A percentile compares a stretch with the other conserved stretches of the same genome.
Conservation (phyloP, 192 early-diverging fungal genomes). For the Phycomyces blakesleeanus region DNA sequence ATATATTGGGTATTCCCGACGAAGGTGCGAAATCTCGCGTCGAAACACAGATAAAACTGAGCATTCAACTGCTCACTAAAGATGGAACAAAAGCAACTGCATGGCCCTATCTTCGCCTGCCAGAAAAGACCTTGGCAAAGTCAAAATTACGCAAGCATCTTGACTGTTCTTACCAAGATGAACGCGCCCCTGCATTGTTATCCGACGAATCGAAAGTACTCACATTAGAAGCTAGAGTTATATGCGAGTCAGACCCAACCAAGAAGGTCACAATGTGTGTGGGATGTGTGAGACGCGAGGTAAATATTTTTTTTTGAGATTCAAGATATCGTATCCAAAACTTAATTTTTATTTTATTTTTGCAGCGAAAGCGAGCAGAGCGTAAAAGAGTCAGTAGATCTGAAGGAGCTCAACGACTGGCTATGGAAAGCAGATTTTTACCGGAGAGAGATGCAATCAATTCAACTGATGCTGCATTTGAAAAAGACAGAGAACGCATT, state of each 20-base stretch:
- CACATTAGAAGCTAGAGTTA: slow-evolving; percentile 75
- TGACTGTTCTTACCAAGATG: slow-evolving; percentile 28
- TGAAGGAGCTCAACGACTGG: slow-evolving; percentile 22
- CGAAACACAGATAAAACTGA: slow-evolving; percentile 92
- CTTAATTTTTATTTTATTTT: background rate
- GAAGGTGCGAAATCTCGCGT: slow-evolving; percentile 79
- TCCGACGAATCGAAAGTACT: slow-evolving; percentile 46
- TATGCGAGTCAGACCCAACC: slow-evolving; percentile 82
- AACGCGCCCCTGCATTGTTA: slow-evolving; percentile 8
- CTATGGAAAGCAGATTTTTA: slow-evolving; percentile 1
- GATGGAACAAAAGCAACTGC: slow-evolving; percentile 66
- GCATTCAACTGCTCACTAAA: slow-evolving; percentile 72
- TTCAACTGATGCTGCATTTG: slow-evolving; percentile 58
- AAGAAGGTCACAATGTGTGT: slow-evolving; percentile 74
- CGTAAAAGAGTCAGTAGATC: slow-evolving; percentile 49
- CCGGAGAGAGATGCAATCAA: background rate
- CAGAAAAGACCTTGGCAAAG: slow-evolving; percentile 75
- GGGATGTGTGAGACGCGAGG: slow-evolving; percentile 79
- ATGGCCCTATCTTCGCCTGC: slow-evolving; percentile 84
- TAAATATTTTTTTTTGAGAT: slow-evolving; percentile 9
- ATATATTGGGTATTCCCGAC: slow-evolving; percentile 41
- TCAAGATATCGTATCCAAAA: background rate
- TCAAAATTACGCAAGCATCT: slow-evolving; percentile 8
- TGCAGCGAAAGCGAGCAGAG: slow-evolving; percentile 55
- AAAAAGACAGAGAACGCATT: slow-evolving; percentile 71